phyloP scores from a whole-genome alignment of 2,329 filamentous ascomycete genomes.

The Parascedosporium putredinis region DNA sequence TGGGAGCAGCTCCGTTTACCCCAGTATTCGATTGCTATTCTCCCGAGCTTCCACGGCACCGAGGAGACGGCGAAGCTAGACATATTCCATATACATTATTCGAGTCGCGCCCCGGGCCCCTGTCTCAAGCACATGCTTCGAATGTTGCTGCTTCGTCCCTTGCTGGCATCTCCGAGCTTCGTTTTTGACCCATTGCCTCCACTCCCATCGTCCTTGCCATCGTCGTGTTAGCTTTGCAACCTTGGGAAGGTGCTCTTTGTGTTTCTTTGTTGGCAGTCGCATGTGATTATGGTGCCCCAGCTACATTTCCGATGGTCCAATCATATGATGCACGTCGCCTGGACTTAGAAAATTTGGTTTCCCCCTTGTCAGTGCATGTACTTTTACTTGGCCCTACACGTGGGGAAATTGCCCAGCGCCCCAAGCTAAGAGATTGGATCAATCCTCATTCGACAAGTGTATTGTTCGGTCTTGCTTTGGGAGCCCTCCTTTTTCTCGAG shows the following conservation, averaged over 20 bases:
- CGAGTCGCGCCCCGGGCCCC: no score
- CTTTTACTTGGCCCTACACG: slow-evolving; percentile 1
- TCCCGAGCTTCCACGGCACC: no score
- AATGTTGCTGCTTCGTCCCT: neutral
- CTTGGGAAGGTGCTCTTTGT: neutral
- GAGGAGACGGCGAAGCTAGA: no score
- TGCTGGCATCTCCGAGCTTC: no score
- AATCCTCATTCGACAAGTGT: no score
- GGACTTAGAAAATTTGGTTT: neutral
- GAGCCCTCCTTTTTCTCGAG: neutral
- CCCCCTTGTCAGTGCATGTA: no score
- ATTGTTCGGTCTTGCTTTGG: neutral
- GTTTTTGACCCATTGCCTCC: no score
- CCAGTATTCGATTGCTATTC: no score
- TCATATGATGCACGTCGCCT: neutral
- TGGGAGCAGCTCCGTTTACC: no score
- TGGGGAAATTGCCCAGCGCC: slow-evolving; percentile 1
- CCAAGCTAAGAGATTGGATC: no score
- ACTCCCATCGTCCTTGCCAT: neutral
- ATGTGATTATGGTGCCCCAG: neutral
- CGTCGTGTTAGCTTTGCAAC: no score
- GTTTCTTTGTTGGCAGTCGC: neutral
- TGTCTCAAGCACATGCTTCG: neutral
- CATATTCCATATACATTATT: no score
- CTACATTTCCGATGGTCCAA: neutral